Evolutionary conservation across 139 green algal genomes (phyloP).

Genomic region (Axilococcus clingmanii): DNA sequence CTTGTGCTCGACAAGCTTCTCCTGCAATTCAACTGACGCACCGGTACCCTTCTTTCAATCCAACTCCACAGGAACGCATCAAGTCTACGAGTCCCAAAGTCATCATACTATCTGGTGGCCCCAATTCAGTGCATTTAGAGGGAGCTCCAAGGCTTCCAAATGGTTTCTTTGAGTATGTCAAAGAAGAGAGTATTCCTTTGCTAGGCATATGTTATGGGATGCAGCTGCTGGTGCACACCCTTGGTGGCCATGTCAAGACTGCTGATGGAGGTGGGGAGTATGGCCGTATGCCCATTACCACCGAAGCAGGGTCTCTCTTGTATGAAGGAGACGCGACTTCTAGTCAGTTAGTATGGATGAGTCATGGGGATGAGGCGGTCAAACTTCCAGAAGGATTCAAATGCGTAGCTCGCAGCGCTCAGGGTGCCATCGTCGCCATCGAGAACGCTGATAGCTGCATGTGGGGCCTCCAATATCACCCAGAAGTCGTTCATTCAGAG

Average conservation of each 20-base stretch:
- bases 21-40: not conserved
- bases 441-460: conserved; percentile 66
- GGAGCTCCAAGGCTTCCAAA: conserved; percentile 74
- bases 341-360: conserved; percentile 93
- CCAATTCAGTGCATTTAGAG: conserved; percentile 90
- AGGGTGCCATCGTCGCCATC: conserved; percentile 89
- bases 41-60: too few relatives aligned
- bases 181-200: conserved; percentile 58
- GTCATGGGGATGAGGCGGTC: conserved; percentile 87
- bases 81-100: conserved; percentile 53
- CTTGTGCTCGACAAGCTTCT: not conserved
- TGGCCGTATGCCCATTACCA: conserved; percentile 85
- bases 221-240: conserved; percentile 43
- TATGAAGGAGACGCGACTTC: conserved; percentile 43
- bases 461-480: conserved; percentile 97
- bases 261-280: conserved; percentile 83
- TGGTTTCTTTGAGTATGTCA: conserved; percentile 73
- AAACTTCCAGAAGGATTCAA: conserved; percentile 83
- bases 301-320: conserved; percentile 43
- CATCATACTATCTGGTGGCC: conserved; percentile 91
- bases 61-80: conserved; percentile 71
- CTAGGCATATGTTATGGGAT: conserved; percentile 99
- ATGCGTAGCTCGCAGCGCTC: conserved; percentile 64
- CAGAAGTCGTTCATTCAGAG: conserved; percentile 90
- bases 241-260: conserved; percentile 68